Conservation (phyloP, 345 rosid genomes). For the Excoecaria agallocha region DNA sequence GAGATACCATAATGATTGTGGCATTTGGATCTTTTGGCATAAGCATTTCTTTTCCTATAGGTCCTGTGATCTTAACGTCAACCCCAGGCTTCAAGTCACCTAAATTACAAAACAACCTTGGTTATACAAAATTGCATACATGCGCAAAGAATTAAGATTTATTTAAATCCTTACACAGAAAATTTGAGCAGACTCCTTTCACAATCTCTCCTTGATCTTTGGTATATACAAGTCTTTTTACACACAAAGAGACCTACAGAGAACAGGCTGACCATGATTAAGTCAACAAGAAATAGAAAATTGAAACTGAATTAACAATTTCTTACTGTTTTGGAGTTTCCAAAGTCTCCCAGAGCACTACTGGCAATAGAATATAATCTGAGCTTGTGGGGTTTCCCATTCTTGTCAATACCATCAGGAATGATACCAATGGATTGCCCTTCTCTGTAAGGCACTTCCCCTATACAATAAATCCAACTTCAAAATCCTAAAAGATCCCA, state of each 20-base stretch:
- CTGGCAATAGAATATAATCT: constrained; percentile 96
- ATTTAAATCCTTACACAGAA: constrained; percentile 65
- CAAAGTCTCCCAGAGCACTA: constrained; percentile 97
- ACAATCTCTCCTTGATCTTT: constrained; percentile 80
- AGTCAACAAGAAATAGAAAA: neutral
- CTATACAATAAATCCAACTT: constrained; percentile 27
- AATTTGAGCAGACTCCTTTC: constrained; percentile 99
- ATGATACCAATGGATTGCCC: constrained; percentile 95
- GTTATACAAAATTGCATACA: neutral
- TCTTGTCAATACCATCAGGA: constrained; percentile 88
- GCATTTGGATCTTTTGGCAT: constrained; percentile 98
- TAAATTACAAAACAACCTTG: constrained; percentile 18
- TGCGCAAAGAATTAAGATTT: no score
- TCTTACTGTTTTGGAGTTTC: constrained; percentile 93
- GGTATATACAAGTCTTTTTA: constrained; percentile 85
- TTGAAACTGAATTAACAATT: constrained; percentile 12
- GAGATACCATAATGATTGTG: constrained; percentile 67
- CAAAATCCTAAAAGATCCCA: no score
- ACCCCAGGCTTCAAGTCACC: constrained; percentile 90
- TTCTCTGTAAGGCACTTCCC: constrained; percentile 96
- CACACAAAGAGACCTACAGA: constrained; percentile 87
- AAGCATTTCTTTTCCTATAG: constrained; percentile 98
- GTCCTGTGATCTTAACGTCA: constrained; percentile 84
- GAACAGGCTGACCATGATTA: neutral
- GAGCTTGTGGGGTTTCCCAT: constrained; percentile 95